Evolutionary conservation across 306 rosid genomes (phyloP).

Genomic region (Lablab purpureus): DNA sequence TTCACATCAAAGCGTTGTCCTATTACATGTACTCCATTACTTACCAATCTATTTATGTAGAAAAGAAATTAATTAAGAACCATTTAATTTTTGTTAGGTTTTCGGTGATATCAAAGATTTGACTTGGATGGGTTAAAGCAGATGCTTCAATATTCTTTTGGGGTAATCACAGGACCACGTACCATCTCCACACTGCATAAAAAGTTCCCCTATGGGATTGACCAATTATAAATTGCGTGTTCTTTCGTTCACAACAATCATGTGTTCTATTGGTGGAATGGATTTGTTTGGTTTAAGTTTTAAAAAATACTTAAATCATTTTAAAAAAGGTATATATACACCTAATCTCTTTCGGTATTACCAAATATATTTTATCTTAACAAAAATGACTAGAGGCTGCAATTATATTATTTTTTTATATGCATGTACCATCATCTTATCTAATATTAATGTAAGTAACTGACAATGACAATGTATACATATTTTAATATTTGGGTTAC

Average conservation of each 20-base stretch:
- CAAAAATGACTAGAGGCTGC: not conserved
- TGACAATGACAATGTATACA: not conserved
- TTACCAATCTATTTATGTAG: not conserved
- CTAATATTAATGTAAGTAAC: not conserved
- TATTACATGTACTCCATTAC: not conserved
- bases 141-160: constrained; percentile 28
- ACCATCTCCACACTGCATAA: constrained; percentile 17
- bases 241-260: constrained; percentile 33
- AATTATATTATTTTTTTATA: constrained; percentile 9
- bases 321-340: too few species aligned
- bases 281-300: constrained; percentile 2
- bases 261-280: not conserved
- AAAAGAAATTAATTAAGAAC: constrained; percentile 5
- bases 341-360: not conserved
- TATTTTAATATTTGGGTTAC: not conserved
- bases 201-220: constrained; percentile 1
- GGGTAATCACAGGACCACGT: constrained; percentile 40
- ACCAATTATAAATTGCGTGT: constrained; percentile 24
- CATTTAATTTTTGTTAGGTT: constrained; percentile 33
- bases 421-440: not conserved
- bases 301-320: not conserved
- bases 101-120: constrained; percentile 12
- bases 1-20: constrained; percentile 28
- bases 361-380: not conserved
- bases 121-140: constrained; percentile 33